Evolutionary conservation across 2,329 filamentous ascomycete species (phyloP).

Genomic region (Cercospora sesami): DNA sequence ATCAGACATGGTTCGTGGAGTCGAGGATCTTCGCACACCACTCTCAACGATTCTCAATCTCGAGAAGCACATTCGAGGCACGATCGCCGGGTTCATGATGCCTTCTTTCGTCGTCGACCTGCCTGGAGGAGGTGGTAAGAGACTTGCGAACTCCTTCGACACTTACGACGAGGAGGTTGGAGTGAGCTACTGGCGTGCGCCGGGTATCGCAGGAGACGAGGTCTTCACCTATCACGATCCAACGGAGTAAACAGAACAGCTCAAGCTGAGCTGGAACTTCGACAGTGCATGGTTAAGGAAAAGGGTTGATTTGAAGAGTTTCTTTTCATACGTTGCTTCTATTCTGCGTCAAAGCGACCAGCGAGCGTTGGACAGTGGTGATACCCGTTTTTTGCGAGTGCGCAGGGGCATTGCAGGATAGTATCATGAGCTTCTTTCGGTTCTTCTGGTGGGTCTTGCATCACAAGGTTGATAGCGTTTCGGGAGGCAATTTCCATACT

Average conservation of each 20-base stretch:
- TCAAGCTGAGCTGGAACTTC: conserved; percentile 11
- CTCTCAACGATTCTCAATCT: conserved; percentile 60
- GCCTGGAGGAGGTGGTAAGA: conserved; percentile 64
- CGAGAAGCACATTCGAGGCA: conserved; percentile 59
- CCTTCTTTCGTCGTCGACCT: conserved; percentile 65
- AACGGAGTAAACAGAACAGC: conserved; percentile 11
- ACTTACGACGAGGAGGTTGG: conserved; percentile 57
- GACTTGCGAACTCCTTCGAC: conserved; percentile 55
- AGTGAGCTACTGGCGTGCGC: conserved; percentile 57
- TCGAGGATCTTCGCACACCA: conserved; percentile 64
- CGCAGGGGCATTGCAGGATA: background rate
- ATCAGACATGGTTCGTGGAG: conserved; percentile 61
- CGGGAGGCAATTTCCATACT: background rate
- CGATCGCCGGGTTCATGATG: conserved; percentile 63
- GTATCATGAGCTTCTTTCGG: background rate
- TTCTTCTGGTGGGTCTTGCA: background rate
- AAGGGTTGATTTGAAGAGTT: background rate
- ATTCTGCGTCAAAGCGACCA: background rate
- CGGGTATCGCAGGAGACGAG: conserved; percentile 50
- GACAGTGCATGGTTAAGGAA: background rate
- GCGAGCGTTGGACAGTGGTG: background rate
- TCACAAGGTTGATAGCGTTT: background rate
- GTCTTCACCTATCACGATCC: conserved; percentile 62
- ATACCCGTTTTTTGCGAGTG: background rate
- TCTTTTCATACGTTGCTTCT: background rate